Evolutionary conservation across 805 yeast species (phyloP).

Genomic region (Spencermartinsiella europaea): DNA sequence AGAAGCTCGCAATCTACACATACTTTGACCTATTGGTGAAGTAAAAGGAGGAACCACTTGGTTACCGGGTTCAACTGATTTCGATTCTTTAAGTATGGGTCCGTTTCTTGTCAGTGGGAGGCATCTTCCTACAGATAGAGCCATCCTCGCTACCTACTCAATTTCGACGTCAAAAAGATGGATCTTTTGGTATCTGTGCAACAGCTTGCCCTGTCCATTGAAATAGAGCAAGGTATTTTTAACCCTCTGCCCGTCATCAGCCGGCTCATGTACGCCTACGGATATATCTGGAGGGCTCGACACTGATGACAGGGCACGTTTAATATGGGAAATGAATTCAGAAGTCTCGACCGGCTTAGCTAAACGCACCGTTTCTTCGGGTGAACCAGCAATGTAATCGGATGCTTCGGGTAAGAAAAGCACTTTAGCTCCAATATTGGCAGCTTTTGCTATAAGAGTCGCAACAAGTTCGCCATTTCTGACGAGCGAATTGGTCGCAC

Average conservation of each 20-base stretch:
- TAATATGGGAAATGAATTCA: conserved; percentile 41
- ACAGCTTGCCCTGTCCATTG: conserved; percentile 55
- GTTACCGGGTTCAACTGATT: conserved; percentile 76
- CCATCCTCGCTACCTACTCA: conserved; percentile 18
- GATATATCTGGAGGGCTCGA: conserved; percentile 57
- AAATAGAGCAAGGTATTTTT: conserved; percentile 74
- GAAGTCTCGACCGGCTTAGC: conserved; percentile 42
- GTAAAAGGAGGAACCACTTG: conserved; percentile 48
- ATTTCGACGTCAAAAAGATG: conserved; percentile 89
- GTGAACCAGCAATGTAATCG: conserved; percentile 68
- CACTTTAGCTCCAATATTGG: conserved; percentile 53
- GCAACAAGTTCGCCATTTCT: conserved; percentile 58
- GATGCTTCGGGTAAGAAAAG: conserved; percentile 91
- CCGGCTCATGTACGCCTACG: conserved; percentile 86
- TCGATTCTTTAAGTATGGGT: conserved; percentile 71
- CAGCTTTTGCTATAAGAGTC: conserved; percentile 59
- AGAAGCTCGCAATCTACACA: background rate
- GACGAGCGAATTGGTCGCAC: conserved; percentile 59
- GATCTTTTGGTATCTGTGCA: conserved; percentile 71
- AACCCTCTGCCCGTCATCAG: conserved; percentile 40
- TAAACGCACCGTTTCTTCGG: conserved; percentile 58
- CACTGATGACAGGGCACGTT: conserved; percentile 38
- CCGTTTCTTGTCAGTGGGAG: conserved; percentile 47
- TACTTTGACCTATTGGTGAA: conserved; percentile 50
- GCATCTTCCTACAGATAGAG: background rate